phyloP scores from a whole-genome alignment of 169 alveolate genomes.

The Plasmodium vivax region DNA sequence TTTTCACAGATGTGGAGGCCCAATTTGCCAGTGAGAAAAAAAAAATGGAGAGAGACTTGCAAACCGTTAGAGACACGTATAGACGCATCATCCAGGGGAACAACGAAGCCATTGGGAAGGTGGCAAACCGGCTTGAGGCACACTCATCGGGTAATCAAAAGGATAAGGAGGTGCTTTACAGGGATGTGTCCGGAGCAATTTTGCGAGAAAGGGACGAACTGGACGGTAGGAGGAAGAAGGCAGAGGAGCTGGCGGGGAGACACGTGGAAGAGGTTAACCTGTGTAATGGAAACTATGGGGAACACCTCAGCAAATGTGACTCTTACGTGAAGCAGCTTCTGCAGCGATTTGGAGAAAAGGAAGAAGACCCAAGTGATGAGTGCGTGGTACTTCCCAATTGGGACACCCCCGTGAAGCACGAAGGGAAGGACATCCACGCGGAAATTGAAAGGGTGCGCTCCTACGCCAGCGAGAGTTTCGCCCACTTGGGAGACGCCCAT shows the following conservation, averaged over 20 bases:
- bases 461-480: background rate
- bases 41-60: background rate
- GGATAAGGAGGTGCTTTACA: constrained; percentile 9
- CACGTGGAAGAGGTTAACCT: background rate
- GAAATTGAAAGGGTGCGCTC: constrained; percentile 7
- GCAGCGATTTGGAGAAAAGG: background rate
- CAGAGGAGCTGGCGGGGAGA: background rate
- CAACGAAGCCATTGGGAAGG: background rate
- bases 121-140: background rate
- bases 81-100: background rate
- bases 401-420: background rate
- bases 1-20: background rate
- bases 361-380: background rate
- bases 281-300: background rate
- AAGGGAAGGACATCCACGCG: background rate
- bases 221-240: background rate
- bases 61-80: background rate
- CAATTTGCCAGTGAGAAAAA: background rate
- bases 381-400: background rate
- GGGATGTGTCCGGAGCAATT: background rate
- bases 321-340: background rate
- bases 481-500: background rate
- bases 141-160: background rate
- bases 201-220: constrained; percentile 4
- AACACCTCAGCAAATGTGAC: constrained; percentile 12